phyloP scores from a whole-genome alignment of 2,329 filamentous ascomycete species.

The Cytospora mali region DNA sequence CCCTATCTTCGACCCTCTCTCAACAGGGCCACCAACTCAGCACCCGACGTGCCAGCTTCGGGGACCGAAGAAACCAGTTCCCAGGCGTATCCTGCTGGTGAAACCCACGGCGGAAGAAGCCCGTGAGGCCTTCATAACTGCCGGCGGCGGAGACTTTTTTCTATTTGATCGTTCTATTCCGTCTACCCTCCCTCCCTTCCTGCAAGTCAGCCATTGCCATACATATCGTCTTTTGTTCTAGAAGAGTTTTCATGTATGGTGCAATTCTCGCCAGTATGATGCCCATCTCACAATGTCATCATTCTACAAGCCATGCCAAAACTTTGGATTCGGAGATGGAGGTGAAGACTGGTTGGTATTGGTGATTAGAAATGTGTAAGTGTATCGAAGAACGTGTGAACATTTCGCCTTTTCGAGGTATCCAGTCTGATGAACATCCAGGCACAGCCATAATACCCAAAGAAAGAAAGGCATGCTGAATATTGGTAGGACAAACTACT shows the following conservation, averaged over 20 bases:
- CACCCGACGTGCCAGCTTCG: conserved; percentile 5
- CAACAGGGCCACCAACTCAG: conserved; percentile 1
- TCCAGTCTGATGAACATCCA: not conserved
- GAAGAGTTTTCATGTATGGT: conserved; percentile 5
- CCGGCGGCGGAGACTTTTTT: conserved; percentile 1
- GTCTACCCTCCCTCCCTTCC: not conserved
- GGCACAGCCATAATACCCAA: not conserved
- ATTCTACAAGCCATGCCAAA: not conserved
- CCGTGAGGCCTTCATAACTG: not conserved
- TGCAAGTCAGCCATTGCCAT: not conserved
- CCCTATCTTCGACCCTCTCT: conserved; percentile 6
- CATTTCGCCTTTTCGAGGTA: not conserved
- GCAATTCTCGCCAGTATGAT: conserved; percentile 4
- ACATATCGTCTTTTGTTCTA: not conserved
- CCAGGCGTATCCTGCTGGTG: not conserved
- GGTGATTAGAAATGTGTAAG: not conserved
- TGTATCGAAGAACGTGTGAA: not conserved
- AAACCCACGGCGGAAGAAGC: not conserved
- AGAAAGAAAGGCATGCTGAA: not conserved
- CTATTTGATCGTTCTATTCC: not conserved
- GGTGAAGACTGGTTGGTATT: not conserved
- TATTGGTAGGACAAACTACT: not conserved
- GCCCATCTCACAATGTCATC: not conserved
- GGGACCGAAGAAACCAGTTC: conserved; percentile 7
- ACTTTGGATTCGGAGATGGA: not conserved